A percentile compares a stretch with the other conserved stretches of the same genome.
These are phyloP conservation scores for Claviceps cyperi DNA, from an alignment of 2,329 filamentous ascomycete genomes.

Conservation along the genomic window DNA sequence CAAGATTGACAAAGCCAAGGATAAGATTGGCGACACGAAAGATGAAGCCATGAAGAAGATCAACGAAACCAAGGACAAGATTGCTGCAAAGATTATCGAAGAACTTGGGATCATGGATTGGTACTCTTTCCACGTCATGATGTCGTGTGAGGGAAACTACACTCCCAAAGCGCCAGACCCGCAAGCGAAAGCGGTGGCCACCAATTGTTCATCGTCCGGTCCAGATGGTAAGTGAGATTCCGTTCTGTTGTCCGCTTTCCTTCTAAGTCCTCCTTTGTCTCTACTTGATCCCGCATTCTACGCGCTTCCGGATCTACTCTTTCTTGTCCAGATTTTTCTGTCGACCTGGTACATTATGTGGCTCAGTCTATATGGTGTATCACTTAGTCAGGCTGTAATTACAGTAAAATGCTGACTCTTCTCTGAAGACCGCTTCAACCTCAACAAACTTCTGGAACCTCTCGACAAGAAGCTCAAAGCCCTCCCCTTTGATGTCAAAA, in stretches of 20 bases:
- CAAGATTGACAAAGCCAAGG: slow-evolving; percentile 24
- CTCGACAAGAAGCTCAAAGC: slow-evolving; percentile 30
- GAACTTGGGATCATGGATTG: slow-evolving; percentile 34
- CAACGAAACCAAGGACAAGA: slow-evolving; percentile 24
- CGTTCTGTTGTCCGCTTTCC: neutral
- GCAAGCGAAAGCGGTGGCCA: slow-evolving; percentile 25
- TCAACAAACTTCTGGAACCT: slow-evolving; percentile 29
- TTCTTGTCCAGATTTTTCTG: no score
- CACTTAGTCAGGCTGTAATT: no score
- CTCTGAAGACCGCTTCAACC: slow-evolving; percentile 26
- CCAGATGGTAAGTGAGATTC: slow-evolving; percentile 1
- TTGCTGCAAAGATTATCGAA: slow-evolving; percentile 25
- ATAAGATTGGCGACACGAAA: slow-evolving; percentile 25
- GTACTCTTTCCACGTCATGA: slow-evolving; percentile 37
- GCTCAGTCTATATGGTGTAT: no score
- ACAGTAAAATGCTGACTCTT: neutral
- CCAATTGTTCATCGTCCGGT: slow-evolving; percentile 24
- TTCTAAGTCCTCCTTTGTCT: neutral
- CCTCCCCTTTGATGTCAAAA: slow-evolving; percentile 29
- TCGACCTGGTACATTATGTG: no score
- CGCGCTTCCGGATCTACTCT: no score
- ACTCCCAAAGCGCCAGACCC: slow-evolving; percentile 26
- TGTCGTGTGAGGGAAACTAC: slow-evolving; percentile 31
- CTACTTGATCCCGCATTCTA: neutral
- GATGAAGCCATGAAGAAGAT: slow-evolving; percentile 23